These are phyloP conservation scores for Fraxinus greggii DNA, from an alignment of 305 asterid genomes.

Conservation along the genomic window DNA sequence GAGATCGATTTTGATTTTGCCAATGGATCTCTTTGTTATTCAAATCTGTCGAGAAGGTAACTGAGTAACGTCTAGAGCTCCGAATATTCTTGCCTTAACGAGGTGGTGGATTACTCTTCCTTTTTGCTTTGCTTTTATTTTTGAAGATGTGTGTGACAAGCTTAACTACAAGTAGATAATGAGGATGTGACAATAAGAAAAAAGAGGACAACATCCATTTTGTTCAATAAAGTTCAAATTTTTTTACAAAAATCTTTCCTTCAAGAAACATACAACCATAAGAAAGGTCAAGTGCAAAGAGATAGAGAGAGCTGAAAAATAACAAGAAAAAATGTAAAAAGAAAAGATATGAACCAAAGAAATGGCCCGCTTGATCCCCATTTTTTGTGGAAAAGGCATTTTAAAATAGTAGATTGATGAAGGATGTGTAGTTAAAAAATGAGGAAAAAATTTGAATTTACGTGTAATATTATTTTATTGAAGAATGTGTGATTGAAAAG, in stretches of 20 bases:
- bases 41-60: neutral
- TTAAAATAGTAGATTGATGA: conserved; percentile 1
- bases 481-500: too few species aligned
- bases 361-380: conserved; percentile 17
- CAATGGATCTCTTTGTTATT: too few species aligned
- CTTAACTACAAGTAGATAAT: neutral
- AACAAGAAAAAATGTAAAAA: neutral
- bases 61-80: neutral
- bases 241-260: neutral
- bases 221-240: neutral
- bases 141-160: neutral
- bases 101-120: neutral
- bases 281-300: neutral
- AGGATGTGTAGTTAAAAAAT: neutral
- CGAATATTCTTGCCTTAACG: too few species aligned
- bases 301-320: neutral
- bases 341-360: neutral
- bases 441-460: too few species aligned
- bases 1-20: neutral
- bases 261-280: conserved; percentile 22
- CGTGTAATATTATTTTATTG: too few species aligned
- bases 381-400: too few species aligned
- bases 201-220: neutral
- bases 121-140: neutral
- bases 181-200: neutral